Evolutionary conservation across 2,329 filamentous ascomycete genomes (phyloP), one percentile per base, ranked within the genome.

Genomic region (Pestalotiopsis sp.): DNA sequence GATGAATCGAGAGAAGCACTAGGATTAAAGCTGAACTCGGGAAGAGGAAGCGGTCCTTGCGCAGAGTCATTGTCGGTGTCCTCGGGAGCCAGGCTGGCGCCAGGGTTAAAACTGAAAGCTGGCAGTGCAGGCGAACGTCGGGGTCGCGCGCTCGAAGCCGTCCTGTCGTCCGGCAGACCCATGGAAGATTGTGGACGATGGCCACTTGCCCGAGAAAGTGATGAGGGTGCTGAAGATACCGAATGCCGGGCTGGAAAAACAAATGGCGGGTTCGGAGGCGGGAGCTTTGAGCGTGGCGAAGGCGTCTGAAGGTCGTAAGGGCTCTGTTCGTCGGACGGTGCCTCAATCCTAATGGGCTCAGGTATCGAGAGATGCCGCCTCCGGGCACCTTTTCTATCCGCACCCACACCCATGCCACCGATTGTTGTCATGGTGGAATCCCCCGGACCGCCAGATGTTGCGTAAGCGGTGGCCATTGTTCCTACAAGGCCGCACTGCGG

Each of bases 251-350:
- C 78, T 1, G 89, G 90, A 72, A 92, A 92, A 67, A 89, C 84
- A 73, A 92, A 92, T 5, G 85, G 85, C 38, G 90, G 89, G 65
- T 91, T 91, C 60, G 89, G 88, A 64, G 82, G 82, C 65, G 86
- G 85, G 26, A 78, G 76, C 56, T 76, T 74, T 65, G 38, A 39
- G 64, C 75, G 76, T 64, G 79, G 78, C 60, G 81, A 80, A 17
- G 73, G 68, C 64, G 79, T 78, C 24, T 77, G 70, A 71, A 72
- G 76, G 20, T 76, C 68, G 59, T 74, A 70, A 52, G 69, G 68
- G 52, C 72, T 26, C 22, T 72, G 69, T 56, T 68, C 71, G 35
- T 72, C 64, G 60, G 73, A 71, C 68, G 74, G 73, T 68, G 71
- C 71, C 70, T 75, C 75, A 44, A 69, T 52, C 11, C 40, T 22